Percentiles rank a stretch among this genome's conserved stretches.
Conservation (phyloP, 2,329 filamentous ascomycete genomes). For the Pseudocercospora eumusae region DNA sequence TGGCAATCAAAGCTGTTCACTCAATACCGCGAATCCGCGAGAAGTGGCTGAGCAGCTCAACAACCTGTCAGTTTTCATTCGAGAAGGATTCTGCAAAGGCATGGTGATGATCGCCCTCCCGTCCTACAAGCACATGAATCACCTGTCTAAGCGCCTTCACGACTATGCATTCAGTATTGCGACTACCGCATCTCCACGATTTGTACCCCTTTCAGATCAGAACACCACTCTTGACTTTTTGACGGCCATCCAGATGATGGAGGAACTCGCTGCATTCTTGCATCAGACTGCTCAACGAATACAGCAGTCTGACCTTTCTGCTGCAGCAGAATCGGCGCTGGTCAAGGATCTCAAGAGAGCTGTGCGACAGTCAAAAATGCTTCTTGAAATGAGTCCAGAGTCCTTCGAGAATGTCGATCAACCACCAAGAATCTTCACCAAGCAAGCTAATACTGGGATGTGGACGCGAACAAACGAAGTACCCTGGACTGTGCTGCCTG, state of each 20-base stretch:
- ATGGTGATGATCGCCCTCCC: constrained; percentile 13
- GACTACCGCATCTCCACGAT: background rate
- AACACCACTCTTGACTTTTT: constrained; percentile 8
- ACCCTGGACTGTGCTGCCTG: background rate
- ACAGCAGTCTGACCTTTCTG: constrained; percentile 8
- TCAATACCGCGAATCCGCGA: constrained; percentile 2
- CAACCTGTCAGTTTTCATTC: constrained; percentile 21
- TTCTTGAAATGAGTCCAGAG: background rate
- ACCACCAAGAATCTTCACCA: background rate
- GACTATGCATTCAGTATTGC: constrained; percentile 20
- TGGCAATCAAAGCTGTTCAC: background rate
- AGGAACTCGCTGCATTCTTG: constrained; percentile 17
- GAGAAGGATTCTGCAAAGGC: constrained; percentile 19
- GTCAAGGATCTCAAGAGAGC: constrained; percentile 2
- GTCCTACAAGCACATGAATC: constrained; percentile 12
- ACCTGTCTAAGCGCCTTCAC: constrained; percentile 13
- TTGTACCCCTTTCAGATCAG: constrained; percentile 17
- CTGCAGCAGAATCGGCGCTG: background rate
- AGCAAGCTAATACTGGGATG: too few species aligned
- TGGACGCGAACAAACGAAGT: background rate
- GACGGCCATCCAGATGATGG: constrained; percentile 20
- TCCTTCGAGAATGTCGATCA: background rate
- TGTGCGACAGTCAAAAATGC: constrained; percentile 4
- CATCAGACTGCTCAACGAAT: background rate
- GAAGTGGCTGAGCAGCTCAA: constrained; percentile 19